Percentiles rank a stretch among this genome's conserved stretches.
Evolutionary conservation across 768 basidiomycete species (phyloP).

Genomic region (Mycena vulgaris): DNA sequence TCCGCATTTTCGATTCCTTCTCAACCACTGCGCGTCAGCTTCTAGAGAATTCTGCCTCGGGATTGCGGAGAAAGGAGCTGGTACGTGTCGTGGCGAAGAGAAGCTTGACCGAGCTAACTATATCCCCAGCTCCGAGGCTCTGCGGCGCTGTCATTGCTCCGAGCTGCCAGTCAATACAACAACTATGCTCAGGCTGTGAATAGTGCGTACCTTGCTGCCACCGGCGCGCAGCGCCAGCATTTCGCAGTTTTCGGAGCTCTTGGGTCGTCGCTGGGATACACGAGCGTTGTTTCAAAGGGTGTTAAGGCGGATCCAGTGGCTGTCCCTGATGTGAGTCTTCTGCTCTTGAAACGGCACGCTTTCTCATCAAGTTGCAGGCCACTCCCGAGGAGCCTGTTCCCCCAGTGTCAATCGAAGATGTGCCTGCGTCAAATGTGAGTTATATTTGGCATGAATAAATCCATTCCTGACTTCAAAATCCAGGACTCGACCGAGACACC

Average conservation of each 20-base stretch:
- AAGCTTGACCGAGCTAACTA: background rate
- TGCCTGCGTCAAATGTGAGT: no score
- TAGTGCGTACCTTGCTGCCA: constrained; percentile 30
- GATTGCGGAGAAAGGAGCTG: constrained; percentile 5
- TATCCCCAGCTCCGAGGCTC: background rate
- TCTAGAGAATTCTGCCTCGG: background rate
- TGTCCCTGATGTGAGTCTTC: no score
- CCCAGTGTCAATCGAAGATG: no score
- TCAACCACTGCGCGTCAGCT: constrained; percentile 11
- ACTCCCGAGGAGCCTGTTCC: no score
- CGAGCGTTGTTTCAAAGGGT: constrained; percentile 18
- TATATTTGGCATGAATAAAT: no score
- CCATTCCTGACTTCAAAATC: background rate
- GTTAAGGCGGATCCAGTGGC: background rate
- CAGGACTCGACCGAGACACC: background rate
- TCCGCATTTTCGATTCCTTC: constrained; percentile 14
- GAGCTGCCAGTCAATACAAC: constrained; percentile 27
- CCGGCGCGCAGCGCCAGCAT: constrained; percentile 45
- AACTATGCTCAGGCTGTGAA: constrained; percentile 26
- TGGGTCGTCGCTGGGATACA: constrained; percentile 40
- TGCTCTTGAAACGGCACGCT: no score
- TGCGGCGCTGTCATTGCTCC: constrained; percentile 13
- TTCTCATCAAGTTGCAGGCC: no score
- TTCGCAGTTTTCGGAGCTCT: constrained; percentile 40
- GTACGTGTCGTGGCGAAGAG: background rate